Percentiles rank a stretch among this genome's conserved stretches.
These are phyloP conservation scores for Pascua sp. DNA, from an alignment of 1,284 basidiomycete species.

Conservation along the genomic window DNA sequence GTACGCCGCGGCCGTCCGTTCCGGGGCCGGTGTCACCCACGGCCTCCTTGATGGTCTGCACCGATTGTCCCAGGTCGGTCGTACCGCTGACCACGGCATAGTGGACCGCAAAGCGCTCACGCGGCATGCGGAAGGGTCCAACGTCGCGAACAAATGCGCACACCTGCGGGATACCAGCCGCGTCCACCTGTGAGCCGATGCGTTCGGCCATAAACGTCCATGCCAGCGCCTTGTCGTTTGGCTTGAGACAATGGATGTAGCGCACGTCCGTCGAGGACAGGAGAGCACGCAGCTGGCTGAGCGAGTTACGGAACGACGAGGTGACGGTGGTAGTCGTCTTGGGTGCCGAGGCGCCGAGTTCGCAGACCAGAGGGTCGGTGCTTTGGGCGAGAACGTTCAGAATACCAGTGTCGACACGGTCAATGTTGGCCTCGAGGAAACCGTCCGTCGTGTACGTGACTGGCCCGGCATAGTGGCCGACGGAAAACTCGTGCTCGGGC, in stretches of 20 bases:
- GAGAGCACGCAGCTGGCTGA: constrained; percentile 14
- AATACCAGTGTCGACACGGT: constrained; percentile 17
- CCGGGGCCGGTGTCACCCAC: constrained; percentile 4
- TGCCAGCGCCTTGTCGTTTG: constrained; percentile 14
- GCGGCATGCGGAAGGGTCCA: constrained; percentile 15
- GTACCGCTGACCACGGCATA: constrained; percentile 13
- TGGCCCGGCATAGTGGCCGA: constrained; percentile 16
- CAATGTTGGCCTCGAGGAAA: constrained; percentile 18
- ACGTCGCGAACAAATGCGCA: constrained; percentile 17
- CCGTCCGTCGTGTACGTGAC: constrained; percentile 17
- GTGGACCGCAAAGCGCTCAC: constrained; percentile 1
- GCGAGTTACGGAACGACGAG: constrained; percentile 18
- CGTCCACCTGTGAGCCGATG: constrained; percentile 16
- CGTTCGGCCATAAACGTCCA: constrained; percentile 12
- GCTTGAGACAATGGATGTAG: constrained; percentile 23
- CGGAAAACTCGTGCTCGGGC: constrained; percentile 12
- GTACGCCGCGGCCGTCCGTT: constrained; percentile 13
- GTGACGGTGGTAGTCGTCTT: constrained; percentile 12
- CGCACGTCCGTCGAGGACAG: constrained; percentile 14
- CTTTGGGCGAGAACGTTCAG: constrained; percentile 7
- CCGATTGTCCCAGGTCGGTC: constrained; percentile 6
- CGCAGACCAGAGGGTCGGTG: constrained; percentile 1
- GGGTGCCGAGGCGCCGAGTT: constrained; percentile 6
- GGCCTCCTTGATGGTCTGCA: constrained; percentile 9
- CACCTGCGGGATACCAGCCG: constrained; percentile 16